Base-by-base conservation (phyloP, 164 flowering plant genomes). In the Macadamia tetraphylla region DNA sequence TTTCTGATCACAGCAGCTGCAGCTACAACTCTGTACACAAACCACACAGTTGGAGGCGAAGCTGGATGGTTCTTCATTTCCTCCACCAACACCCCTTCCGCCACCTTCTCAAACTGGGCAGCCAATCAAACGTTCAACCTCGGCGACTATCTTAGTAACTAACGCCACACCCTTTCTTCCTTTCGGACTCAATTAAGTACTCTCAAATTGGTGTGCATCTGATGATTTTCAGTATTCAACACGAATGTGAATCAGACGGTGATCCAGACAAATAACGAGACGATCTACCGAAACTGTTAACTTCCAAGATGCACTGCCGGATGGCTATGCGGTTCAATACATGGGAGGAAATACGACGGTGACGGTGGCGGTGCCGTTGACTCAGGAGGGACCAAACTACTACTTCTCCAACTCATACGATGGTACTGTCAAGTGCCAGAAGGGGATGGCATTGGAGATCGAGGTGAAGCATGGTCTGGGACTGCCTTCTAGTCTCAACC, bases 91-190 rank as follows among this genome's bases (percentile, higher is more conserved):
- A 60, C 81, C 62, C 57, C 90, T 63, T 69, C 85, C 40, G 18
- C 87, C 51, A 71, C 85, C 60, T 92, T 77, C 85, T 30, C 88
- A 58, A 23, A 77, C 42, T 92, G 98, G 98, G 94, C 94, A 12
- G 78, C 84, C 6, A 35, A 62, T 6, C 83, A 81, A 59, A 80
- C 85, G 30, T 90, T 90, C 89, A 78, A 76, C 70, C 96, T 92
- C 66, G 98, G 96, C 53, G 98, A 92, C 71, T 88, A 18, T 66
- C 88, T 92, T 74, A 78, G 98, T 90, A 80, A 85, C 80, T 35
- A 35, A 35, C 3, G 5, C 40, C 23, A 23, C 23, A 23, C 40
- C 12, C 18, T 49, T 14, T 32, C 35, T 60, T 44, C 32, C 52
- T 68, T 23, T 23, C 23, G 23, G 23, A 23, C 23, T 23, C 23